These are phyloP conservation scores for Phylloporus sp. DNA, from an alignment of 768 basidiomycete species.

Conservation along the genomic window DNA sequence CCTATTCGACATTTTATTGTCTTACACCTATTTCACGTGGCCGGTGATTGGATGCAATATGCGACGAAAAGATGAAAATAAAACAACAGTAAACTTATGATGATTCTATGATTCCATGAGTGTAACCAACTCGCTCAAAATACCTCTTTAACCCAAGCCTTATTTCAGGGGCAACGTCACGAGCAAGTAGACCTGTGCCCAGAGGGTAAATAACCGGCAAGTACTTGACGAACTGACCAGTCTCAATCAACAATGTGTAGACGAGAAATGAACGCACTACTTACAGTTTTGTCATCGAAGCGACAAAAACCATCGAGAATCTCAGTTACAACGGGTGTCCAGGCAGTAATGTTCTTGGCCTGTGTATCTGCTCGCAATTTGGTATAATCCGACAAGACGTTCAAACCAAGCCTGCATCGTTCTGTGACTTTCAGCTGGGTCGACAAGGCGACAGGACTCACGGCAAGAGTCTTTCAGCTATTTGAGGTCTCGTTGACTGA, in stretches of 20 bases:
- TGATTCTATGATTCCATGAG: slow-evolving; percentile 65
- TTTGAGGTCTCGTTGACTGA: slow-evolving; percentile 75
- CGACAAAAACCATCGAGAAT: slow-evolving; percentile 85
- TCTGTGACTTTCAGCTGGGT: neutral
- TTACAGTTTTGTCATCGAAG: slow-evolving; percentile 87
- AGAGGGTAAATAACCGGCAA: slow-evolving; percentile 88
- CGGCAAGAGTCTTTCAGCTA: slow-evolving; percentile 68
- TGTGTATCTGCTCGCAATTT: slow-evolving; percentile 87
- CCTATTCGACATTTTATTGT: slow-evolving; percentile 10
- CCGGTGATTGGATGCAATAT: slow-evolving; percentile 27
- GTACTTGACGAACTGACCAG: slow-evolving; percentile 76
- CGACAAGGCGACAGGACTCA: slow-evolving; percentile 30
- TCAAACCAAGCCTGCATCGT: slow-evolving; percentile 67
- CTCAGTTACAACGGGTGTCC: slow-evolving; percentile 99
- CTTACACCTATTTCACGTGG: slow-evolving; percentile 28
- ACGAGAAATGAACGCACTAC: slow-evolving; percentile 28
- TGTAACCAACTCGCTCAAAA: slow-evolving; percentile 72
- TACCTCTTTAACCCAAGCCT: slow-evolving; percentile 74
- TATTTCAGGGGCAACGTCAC: slow-evolving; percentile 81
- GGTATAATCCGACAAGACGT: slow-evolving; percentile 87
- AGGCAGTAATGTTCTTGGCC: slow-evolving; percentile 90
- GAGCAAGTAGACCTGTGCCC: slow-evolving; percentile 74
- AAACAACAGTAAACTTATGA: slow-evolving; percentile 31
- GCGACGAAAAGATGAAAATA: slow-evolving; percentile 21
- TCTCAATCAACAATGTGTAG: slow-evolving; percentile 2